Evolutionary conservation across 164 flowering plant species (phyloP), one percentile per base, ranked within the genome.

Genomic region (Nymphaea colorata): DNA sequence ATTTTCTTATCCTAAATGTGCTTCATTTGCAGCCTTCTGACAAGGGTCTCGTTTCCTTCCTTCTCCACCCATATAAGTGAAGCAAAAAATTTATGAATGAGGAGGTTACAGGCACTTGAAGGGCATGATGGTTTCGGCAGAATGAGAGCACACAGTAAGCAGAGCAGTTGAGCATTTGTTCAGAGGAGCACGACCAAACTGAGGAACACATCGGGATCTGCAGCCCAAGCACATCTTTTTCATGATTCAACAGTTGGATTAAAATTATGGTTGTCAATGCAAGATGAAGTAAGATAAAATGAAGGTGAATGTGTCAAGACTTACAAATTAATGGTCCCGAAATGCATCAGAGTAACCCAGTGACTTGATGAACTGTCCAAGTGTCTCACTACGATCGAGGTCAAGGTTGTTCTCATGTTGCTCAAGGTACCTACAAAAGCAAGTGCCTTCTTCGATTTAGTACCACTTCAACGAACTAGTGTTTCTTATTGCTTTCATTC

Each of bases 161-260:
- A 47, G 98, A 89, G 65, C 89, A 94, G 80, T 53, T 78, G 84
- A 84, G 67, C 47, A 87, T 95, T 68, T 82, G 83, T 61, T 89
- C 90, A 17, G 95, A 79, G 71, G 97, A 80, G 79, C 91, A 88
- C 6, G 97, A 89, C 98, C 97, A 94, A 61, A 94, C 86, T 51
- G 96, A 91, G 68, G 84, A 87, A 76, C 97, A 94, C 15, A 91
- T 70, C 3, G 98, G 98, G 68, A 91, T 70, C 98, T 91, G 67
- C 44, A 70, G 41, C 36, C 36, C 36, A 25, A 0, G 36, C 36
- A 25, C 36, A 25, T 25, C n/a, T 25, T 25, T 25, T 25, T 25
- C 36, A 25, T 25, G 36, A 25, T 25, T 25, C 36, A 25, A 25
- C 36, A 25, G 0, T 25, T 25, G 0, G 36, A 25, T 25, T 25